Evolutionary conservation across 305 asterid genomes (phyloP).

Genomic region (Fraxinus floribunda): DNA sequence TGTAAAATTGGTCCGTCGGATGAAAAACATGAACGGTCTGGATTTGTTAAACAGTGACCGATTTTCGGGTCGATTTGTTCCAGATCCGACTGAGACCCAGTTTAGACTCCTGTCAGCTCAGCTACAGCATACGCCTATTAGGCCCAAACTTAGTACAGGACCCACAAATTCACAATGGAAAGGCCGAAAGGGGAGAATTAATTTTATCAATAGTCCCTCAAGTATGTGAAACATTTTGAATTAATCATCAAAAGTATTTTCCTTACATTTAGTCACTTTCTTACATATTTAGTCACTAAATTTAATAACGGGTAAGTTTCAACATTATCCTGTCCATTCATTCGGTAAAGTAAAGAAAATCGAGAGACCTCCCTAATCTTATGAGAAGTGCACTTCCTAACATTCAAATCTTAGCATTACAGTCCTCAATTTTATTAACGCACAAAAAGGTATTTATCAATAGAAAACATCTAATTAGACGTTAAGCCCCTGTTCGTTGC

Average conservation of each 20-base stretch:
- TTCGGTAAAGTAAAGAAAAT: no score
- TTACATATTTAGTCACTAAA: no score
- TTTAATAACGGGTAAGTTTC: no score
- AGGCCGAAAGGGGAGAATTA: no score
- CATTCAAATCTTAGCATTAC: not conserved
- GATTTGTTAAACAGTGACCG: not conserved
- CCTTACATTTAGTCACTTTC: no score
- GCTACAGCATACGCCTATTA: not conserved
- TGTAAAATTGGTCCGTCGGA: not conserved
- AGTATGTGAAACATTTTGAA: not conserved
- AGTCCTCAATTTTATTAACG: no score
- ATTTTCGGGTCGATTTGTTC: not conserved
- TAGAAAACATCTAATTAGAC: not conserved
- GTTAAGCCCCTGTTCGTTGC: no score
- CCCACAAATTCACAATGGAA: not conserved
- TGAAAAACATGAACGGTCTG: not conserved
- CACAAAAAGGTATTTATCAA: not conserved
- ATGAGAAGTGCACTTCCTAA: not conserved
- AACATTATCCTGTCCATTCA: no score
- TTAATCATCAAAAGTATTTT: no score
- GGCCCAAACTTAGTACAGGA: not conserved
- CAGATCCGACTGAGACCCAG: not conserved
- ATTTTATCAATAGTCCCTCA: not conserved
- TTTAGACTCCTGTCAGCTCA: not conserved
- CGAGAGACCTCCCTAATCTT: no score